A percentile compares a stretch with the other conserved stretches of the same genome.
Evolutionary conservation across 1,139 yeast genomes (phyloP).

Genomic region (Geotrichum fermentans): DNA sequence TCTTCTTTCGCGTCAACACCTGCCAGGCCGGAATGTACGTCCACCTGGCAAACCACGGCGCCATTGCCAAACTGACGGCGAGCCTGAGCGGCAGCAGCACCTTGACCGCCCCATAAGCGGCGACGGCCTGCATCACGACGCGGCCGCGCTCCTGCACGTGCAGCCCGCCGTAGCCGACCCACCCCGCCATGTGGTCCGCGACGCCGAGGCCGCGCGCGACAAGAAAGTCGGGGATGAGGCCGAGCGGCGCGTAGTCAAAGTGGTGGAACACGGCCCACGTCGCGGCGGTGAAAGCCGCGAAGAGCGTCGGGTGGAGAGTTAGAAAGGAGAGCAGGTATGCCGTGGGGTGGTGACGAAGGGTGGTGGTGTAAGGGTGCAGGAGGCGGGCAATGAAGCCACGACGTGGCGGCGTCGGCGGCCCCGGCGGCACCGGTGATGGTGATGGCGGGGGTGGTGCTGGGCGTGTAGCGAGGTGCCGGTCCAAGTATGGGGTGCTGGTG

Average conservation of each 20-base stretch:
- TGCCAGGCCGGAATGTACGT: background rate
- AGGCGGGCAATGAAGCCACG: background rate
- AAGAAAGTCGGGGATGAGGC: background rate
- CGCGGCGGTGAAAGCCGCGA: background rate
- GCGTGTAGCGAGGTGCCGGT: no score
- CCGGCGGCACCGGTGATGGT: background rate
- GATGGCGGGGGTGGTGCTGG: background rate
- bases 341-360: background rate
- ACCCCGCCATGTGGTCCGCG: background rate
- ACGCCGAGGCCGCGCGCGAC: background rate
- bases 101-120: conserved; percentile 10
- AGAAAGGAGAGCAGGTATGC: background rate
- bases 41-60: conserved; percentile 10
- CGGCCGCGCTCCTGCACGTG: conserved; percentile 1
- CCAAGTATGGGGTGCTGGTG: no score
- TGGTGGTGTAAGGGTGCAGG: background rate
- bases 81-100: conserved; percentile 9
- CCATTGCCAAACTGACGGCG: background rate
- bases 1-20: background rate
- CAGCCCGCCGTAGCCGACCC: background rate
- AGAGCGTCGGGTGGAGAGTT: background rate
- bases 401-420: background rate
- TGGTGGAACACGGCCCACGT: background rate
- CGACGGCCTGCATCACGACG: conserved; percentile 6
- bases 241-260: conserved; percentile 1